phyloP scores from a whole-genome alignment of 164 flowering plant genomes.

The Euptelea pleiosperma region DNA sequence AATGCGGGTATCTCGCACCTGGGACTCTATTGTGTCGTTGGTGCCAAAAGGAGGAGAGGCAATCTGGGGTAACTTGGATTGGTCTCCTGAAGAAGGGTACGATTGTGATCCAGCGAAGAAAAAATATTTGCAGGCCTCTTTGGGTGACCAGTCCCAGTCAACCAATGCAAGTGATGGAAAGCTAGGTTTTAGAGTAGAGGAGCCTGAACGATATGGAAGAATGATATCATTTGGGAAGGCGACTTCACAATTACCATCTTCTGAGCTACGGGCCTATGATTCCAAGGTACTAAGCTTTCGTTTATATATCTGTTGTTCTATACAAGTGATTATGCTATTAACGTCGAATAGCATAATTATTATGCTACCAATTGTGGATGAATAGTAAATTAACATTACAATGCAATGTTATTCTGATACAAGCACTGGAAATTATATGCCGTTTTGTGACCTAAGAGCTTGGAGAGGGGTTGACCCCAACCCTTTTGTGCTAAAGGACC shows the following conservation, averaged over 20 bases:
- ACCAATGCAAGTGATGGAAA: conserved; percentile 32
- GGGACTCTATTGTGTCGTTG: conserved; percentile 72
- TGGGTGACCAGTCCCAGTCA: conserved; percentile 15
- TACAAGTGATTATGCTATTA: no score
- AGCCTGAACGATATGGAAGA: conserved; percentile 55
- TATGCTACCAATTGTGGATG: no score
- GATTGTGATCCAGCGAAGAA: conserved; percentile 36
- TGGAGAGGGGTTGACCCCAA: no score
- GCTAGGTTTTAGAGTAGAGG: conserved; percentile 29
- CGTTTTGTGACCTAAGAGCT: no score
- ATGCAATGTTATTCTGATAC: no score
- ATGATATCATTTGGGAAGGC: conserved; percentile 66
- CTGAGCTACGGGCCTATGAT: conserved; percentile 33
- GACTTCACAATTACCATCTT: conserved; percentile 46
- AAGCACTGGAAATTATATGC: no score
- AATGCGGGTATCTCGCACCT: conserved; percentile 59
- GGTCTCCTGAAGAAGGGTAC: conserved; percentile 68
- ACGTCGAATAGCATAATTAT: no score
- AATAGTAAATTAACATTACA: no score
- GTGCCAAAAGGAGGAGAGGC: conserved; percentile 84
- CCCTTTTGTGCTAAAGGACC: no score
- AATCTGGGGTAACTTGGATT: conserved; percentile 77
- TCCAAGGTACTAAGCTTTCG: conserved; percentile 26
- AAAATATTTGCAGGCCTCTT: conserved; percentile 17
- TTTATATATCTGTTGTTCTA: neutral